Evolutionary conservation across 345 rosid species (phyloP).

Genomic region (Acer negundo): DNA sequence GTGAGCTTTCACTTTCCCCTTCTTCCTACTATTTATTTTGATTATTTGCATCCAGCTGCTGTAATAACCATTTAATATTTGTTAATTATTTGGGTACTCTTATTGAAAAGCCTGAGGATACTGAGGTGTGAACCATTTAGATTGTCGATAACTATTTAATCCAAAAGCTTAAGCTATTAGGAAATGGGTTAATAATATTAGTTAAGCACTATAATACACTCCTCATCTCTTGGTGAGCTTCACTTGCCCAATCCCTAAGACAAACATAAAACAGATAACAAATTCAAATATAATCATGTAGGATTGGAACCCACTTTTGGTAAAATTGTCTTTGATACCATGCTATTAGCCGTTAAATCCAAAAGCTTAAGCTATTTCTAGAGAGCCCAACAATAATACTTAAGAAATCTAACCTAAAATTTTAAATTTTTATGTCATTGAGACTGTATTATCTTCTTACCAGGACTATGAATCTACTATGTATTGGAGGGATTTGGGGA

Average conservation of each 20-base stretch:
- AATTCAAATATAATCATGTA: too few relatives aligned
- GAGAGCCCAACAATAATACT: too few relatives aligned
- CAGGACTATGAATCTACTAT: background rate
- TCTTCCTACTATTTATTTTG: slow-evolving; percentile 7
- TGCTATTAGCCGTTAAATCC: too few relatives aligned
- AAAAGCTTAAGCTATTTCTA: too few relatives aligned
- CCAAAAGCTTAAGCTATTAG: background rate
- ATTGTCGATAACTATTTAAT: background rate
- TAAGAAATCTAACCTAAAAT: background rate
- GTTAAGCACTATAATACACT: background rate
- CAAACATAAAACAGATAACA: background rate
- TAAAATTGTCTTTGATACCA: too few relatives aligned
- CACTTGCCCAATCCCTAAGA: background rate
- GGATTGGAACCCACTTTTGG: background rate
- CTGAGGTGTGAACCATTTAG: background rate
- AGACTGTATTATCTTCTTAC: background rate
- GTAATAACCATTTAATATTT: background rate
- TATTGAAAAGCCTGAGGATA: background rate
- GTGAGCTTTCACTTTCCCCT: slow-evolving; percentile 44
- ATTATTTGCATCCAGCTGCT: slow-evolving; percentile 3
- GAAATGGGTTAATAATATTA: background rate
- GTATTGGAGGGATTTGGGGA: background rate
- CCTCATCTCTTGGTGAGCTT: too few relatives aligned
- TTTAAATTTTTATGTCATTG: background rate
- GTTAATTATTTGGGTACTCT: background rate